Evolutionary conservation across 352 stramenopile species (phyloP).

Genomic region (Thalassiosira hispida): DNA sequence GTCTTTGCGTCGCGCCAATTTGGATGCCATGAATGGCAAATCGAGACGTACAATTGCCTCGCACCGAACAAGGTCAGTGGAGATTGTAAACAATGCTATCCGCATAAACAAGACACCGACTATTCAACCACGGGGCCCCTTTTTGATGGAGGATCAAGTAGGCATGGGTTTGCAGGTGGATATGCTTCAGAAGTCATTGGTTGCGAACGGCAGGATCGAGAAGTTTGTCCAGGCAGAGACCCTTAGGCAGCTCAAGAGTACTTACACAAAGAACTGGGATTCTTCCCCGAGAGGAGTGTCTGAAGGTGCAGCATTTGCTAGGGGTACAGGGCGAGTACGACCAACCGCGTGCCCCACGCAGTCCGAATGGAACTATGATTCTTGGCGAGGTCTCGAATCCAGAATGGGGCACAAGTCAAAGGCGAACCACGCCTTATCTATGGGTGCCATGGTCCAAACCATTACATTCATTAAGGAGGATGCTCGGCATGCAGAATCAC

Average conservation of each 20-base stretch:
- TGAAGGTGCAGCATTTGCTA: constrained; percentile 10
- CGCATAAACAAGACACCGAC: constrained; percentile 8
- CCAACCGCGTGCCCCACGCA: constrained; percentile 2
- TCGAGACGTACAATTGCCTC: neutral
- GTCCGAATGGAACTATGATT: constrained; percentile 20
- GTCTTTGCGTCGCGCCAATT: constrained; percentile 4
- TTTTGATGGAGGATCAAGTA: neutral
- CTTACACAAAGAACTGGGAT: constrained; percentile 10
- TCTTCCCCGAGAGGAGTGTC: constrained; percentile 14
- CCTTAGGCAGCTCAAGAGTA: neutral
- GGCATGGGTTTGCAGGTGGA: constrained; percentile 19
- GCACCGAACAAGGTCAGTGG: neutral
- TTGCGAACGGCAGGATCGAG: constrained; percentile 3
- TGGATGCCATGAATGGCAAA: constrained; percentile 6
- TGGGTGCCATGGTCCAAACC: too few species aligned
- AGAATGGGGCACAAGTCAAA: constrained; percentile 23
- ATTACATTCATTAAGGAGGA: too few species aligned
- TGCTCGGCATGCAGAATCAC: too few species aligned
- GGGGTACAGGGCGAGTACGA: neutral
- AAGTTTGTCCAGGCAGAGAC: constrained; percentile 27
- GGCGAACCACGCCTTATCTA: neutral
- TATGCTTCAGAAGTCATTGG: constrained; percentile 5
- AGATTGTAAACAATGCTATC: neutral
- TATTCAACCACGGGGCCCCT: neutral
- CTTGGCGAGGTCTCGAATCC: constrained; percentile 2